Evolutionary conservation across 495 filamentous ascomycete species (phyloP), one percentile per base, ranked within the genome.

Genomic region (Tuber umbilicatum): DNA sequence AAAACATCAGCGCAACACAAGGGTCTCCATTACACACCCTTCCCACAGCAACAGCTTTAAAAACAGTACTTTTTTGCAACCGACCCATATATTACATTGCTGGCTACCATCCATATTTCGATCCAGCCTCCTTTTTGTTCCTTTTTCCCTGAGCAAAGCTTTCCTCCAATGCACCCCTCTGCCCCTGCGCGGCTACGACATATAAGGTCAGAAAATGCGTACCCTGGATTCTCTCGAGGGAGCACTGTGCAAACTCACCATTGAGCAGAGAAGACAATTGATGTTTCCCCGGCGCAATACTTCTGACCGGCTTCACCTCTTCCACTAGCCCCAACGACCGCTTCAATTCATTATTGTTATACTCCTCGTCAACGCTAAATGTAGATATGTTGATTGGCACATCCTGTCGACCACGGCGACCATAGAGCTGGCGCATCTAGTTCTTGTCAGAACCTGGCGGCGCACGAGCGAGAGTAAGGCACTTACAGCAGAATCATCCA

Each of bases 351-450:
- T 82, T 82, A 69, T 78, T 77, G n/a, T 76, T 78, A 73, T 82
- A 82, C 70, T 82, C 81, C 23, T 76, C 76, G 37, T 82, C 81
- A n/a, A 82, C 81, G 50, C 81, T 80, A 41, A 82, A 82, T 21
- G 78, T 82, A 5, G 74, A 74, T 41, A 82, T 77, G 69, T 76
- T 80, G 47, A 82, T 79, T 21, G 74, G 78, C 19, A n/a, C 47
- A 39, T 75, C 74, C 27, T 70, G 71, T 19, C 75, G 75, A n/a
- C 81, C 81, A 37, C 77, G 80, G 23, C 80, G 79, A 12, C 81
- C 81, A 55, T 81, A 81, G 23, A 82, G 76, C 68, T 82, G 80
- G n/a, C 80, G 80, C 80, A 82, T 81, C 79, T 82, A 21, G 67
- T 74, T 12, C 73, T 42, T 42, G 39, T 41, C 23, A 47, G 39